Evolutionary conservation across 2,329 filamentous ascomycete species (phyloP).

Genomic region (Aspergillus pseudonomiae): DNA sequence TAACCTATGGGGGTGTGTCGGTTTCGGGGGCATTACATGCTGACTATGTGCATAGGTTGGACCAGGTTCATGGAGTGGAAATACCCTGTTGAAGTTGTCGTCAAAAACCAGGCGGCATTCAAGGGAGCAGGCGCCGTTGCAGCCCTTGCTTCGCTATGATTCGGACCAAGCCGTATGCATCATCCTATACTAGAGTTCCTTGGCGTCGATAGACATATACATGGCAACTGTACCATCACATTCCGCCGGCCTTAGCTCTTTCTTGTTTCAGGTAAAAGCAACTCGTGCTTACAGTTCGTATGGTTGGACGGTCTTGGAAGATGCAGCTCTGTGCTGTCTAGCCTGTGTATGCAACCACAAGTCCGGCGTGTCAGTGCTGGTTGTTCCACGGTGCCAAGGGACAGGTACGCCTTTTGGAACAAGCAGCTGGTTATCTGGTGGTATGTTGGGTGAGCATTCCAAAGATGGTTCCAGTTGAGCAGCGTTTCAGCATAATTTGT

Average conservation of each 20-base stretch:
- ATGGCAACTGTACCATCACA: not conserved
- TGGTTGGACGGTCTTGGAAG: not conserved
- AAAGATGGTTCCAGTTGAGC: not conserved
- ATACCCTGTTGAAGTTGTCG: slow-evolving; percentile 75
- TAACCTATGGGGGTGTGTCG: not conserved
- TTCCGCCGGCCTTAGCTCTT: not conserved
- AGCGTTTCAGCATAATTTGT: slow-evolving; percentile 1
- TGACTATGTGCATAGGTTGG: slow-evolving; percentile 67
- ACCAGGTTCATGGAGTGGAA: slow-evolving; percentile 93
- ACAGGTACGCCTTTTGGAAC: not conserved
- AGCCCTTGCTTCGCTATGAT: slow-evolving; percentile 50
- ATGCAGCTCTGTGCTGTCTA: not conserved
- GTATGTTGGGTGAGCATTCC: not conserved
- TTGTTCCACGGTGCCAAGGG: not conserved
- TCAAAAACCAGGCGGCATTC: slow-evolving; percentile 64
- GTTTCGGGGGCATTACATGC: not conserved
- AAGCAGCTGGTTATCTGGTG: not conserved
- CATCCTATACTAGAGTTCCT: not conserved
- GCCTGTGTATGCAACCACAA: not conserved
- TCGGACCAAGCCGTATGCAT: not conserved
- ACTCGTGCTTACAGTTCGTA: not conserved
- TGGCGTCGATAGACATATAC: not conserved
- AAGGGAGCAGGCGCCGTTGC: slow-evolving; percentile 65
- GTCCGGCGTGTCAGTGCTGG: not conserved
- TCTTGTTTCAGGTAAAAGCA: not conserved